Evolutionary conservation across 2,329 filamentous ascomycete genomes (phyloP).

Genomic region (Phoma herbarum): DNA sequence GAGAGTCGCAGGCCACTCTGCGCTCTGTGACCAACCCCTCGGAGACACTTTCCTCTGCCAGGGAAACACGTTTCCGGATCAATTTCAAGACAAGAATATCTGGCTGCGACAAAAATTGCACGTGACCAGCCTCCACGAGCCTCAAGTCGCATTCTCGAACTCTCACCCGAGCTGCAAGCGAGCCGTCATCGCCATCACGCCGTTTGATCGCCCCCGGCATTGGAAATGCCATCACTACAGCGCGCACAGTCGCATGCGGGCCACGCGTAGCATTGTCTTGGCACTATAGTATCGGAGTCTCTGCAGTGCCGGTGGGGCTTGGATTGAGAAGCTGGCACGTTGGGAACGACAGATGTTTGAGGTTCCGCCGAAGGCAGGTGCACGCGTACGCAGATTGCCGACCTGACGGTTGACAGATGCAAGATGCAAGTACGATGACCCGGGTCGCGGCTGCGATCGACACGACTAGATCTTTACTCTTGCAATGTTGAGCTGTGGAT

Average conservation of each 20-base stretch:
- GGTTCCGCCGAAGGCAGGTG: not conserved
- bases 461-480: not conserved
- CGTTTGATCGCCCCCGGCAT: constrained; percentile 1
- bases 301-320: constrained; percentile 11
- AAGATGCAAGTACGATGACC: not conserved
- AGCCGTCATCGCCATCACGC: not conserved
- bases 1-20: not conserved
- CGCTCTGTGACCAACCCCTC: not conserved
- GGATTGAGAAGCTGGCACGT: constrained; percentile 4
- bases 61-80: not conserved
- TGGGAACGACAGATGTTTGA: constrained; percentile 7
- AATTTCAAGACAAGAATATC: not conserved
- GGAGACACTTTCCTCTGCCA: not conserved
- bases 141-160: not conserved
- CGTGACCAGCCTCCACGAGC: not conserved
- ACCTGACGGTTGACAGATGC: not conserved
- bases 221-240: not conserved
- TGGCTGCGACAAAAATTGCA: not conserved
- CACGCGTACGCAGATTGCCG: not conserved
- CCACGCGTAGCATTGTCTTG: constrained; percentile 4
- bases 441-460: not conserved
- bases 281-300: not conserved
- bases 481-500: constrained; percentile 1
- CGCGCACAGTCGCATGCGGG: not conserved
- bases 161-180: not conserved